phyloP scores from a whole-genome alignment of 2,329 filamentous ascomycete genomes.

The Juglanconis juglandina region DNA sequence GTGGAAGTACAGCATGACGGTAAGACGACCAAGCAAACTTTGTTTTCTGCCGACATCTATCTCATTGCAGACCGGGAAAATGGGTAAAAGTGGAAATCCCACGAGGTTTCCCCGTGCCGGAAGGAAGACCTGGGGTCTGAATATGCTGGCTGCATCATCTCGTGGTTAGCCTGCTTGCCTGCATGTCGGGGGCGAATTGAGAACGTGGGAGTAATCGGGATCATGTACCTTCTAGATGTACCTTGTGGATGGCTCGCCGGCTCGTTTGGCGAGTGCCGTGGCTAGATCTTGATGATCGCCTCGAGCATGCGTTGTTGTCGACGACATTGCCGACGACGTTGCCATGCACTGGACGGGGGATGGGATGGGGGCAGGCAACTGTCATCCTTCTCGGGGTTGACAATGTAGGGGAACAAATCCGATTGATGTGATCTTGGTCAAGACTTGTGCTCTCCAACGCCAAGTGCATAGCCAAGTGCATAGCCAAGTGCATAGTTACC shows the following conservation, averaged over 20 bases:
- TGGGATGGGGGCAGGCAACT: background rate
- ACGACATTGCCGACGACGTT: background rate
- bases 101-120: background rate
- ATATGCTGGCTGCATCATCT: background rate
- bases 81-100: background rate
- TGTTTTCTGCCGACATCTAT: background rate
- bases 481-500: background rate
- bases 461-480: too few species aligned
- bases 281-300: background rate
- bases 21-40: background rate
- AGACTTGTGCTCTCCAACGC: background rate
- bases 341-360: background rate
- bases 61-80: background rate
- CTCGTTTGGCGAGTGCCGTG: background rate
- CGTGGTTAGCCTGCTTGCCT: background rate
- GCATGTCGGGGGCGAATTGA: conserved; percentile 3
- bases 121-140: background rate
- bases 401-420: background rate
- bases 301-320: background rate
- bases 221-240: background rate
- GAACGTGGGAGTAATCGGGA: background rate
- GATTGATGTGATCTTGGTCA: background rate
- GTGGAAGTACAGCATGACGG: background rate
- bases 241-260: too few species aligned
- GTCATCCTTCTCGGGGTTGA: background rate